Percentiles rank a stretch among this genome's conserved stretches.
These are phyloP conservation scores for Phoma sp. DNA, from an alignment of 2,329 filamentous ascomycete genomes.

Conservation along the genomic window DNA sequence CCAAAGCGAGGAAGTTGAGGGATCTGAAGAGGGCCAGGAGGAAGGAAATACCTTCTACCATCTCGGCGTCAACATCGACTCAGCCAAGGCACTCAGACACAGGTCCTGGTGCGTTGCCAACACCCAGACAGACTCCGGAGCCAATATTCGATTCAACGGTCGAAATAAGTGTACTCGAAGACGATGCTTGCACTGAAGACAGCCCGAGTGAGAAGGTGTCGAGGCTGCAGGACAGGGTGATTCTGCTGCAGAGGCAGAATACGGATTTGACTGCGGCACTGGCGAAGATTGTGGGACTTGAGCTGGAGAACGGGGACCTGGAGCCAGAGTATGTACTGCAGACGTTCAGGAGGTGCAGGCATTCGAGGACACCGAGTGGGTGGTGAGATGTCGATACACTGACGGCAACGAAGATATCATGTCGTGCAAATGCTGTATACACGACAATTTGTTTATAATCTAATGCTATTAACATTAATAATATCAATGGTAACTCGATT, in stretches of 20 bases:
- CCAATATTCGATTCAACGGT: constrained; percentile 10
- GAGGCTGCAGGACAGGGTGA: constrained; percentile 27
- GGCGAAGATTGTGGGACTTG: constrained; percentile 35
- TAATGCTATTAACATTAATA: background rate
- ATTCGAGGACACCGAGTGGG: constrained; percentile 14
- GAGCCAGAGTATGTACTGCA: constrained; percentile 26
- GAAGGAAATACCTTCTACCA: constrained; percentile 19
- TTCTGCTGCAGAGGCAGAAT: constrained; percentile 34
- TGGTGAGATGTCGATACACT: background rate
- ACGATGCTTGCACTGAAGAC: constrained; percentile 1
- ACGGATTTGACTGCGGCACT: constrained; percentile 33
- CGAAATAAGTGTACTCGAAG: constrained; percentile 18
- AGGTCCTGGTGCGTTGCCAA: constrained; percentile 19
- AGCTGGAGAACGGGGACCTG: constrained; percentile 28
- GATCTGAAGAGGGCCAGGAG: constrained; percentile 35
- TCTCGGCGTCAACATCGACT: background rate
- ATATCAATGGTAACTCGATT: background rate
- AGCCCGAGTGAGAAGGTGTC: constrained; percentile 20
- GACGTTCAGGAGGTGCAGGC: constrained; percentile 17
- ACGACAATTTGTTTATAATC: background rate
- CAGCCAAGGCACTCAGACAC: constrained; percentile 16
- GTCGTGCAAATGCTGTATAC: no score
- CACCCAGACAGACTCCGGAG: constrained; percentile 25
- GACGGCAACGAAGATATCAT: no score
- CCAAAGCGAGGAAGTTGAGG: constrained; percentile 31